A percentile compares a stretch with the other conserved stretches of the same genome.
phyloP scores from a whole-genome alignment of 352 stramenopile species.

The Phytophthora foliorum region DNA sequence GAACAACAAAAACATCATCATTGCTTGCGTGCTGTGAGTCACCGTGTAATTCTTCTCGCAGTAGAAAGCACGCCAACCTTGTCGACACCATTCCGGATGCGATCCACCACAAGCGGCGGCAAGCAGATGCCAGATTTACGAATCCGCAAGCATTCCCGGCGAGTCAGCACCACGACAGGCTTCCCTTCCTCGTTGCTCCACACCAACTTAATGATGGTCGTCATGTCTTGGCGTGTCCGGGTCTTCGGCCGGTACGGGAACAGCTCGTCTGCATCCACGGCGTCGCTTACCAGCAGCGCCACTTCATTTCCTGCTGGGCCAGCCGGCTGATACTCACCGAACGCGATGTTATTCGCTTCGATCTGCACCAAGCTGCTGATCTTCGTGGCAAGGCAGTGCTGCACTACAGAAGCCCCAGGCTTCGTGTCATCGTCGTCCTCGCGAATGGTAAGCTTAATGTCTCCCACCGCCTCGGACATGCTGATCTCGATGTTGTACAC shows the following conservation, averaged over 20 bases:
- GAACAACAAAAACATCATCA: too few species aligned
- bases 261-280: constrained; percentile 12
- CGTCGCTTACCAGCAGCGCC: background rate
- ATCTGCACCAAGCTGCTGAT: constrained; percentile 9
- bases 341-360: constrained; percentile 4
- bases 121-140: too few species aligned
- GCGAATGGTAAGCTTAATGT: constrained; percentile 42
- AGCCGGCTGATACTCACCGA: background rate
- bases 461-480: constrained; percentile 35
- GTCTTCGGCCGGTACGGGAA: background rate
- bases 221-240: background rate
- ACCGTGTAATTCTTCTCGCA: too few species aligned
- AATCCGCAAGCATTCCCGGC: background rate
- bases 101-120: too few species aligned
- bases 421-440: constrained; percentile 1
- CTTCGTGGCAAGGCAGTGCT: background rate
- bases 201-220: background rate
- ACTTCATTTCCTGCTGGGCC: background rate
- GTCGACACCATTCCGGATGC: too few species aligned
- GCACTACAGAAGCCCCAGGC: background rate
- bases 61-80: too few species aligned
- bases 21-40: too few species aligned
- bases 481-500: constrained; percentile 42
- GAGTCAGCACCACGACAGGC: background rate
- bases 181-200: background rate